These are phyloP conservation scores for Pythium pectinolyticum DNA, from an alignment of 352 stramenopile genomes.

Conservation along the genomic window DNA sequence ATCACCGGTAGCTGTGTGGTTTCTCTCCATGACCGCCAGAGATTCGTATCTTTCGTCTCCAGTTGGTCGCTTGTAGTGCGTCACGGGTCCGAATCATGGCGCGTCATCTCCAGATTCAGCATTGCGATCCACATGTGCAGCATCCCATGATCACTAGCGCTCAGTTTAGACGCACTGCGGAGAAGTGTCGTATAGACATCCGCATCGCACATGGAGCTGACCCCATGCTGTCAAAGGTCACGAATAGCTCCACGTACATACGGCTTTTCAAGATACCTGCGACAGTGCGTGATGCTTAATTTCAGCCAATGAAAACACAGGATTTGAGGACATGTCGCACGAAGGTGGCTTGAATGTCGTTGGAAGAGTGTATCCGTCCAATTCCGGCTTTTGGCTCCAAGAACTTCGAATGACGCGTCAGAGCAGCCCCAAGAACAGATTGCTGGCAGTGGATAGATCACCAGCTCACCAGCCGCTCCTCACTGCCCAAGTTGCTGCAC, in stretches of 20 bases:
- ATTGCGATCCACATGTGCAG: conserved; percentile 2
- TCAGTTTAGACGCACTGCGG: too few relatives aligned
- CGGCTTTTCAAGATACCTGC: background rate
- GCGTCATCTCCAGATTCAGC: background rate
- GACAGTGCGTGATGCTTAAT: conserved; percentile 3
- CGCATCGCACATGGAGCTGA: background rate
- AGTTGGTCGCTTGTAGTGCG: conserved; percentile 14
- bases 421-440: background rate
- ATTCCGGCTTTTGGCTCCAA: background rate
- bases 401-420: background rate
- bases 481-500: conserved; percentile 18
- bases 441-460: background rate
- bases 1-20: too few relatives aligned
- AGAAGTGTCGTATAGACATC: too few relatives aligned
- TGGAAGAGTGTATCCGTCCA: conserved; percentile 1
- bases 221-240: conserved; percentile 2
- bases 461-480: too few relatives aligned
- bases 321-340: background rate
- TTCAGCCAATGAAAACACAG: conserved; percentile 20
- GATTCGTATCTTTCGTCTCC: background rate
- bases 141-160: background rate
- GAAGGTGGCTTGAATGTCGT: conserved; percentile 14
- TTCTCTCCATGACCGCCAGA: too few relatives aligned
- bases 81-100: conserved; percentile 14
- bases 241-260: background rate